Evolutionary conservation across 306 rosid genomes (phyloP), one percentile per base, ranked within the genome.

Genomic region (Cicer arietinum): DNA sequence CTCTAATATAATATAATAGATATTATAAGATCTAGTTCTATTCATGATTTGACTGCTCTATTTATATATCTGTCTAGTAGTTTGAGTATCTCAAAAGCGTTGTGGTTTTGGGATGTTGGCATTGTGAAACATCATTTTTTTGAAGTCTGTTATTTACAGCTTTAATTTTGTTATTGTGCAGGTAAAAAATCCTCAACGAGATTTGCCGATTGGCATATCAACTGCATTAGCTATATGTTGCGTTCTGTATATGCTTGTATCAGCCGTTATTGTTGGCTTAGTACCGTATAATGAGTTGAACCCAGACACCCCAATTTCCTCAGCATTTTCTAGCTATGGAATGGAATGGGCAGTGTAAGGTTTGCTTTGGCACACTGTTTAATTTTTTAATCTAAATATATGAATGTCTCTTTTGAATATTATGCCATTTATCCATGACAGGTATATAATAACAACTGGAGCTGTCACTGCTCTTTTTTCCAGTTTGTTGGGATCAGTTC

Each of bases 321-420:
- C 88, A 2, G 89, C 89, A 71, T 90, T 90, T 79, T 60, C 89
- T 25, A 81, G 60, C 81, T 81, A 86, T 77, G 90, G 92, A 51
- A 79, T 88, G 83, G 75, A 90, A 17, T 90, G 95, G 95, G 90
- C 95, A 81, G 92, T 82, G 95, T 88, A 88, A 90, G 92, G 74
- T 56, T 81, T 75, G 72, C 87, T 39, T 48, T 68, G 35, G 69
- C 72, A 44, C 67, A 3, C 17, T 59, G 30, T 69, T 75, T 73
- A 0, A 12, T 64, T 71, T 45, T 69, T 70, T 69, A 18, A 37
- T 77, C 70, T 10, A 53, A 66, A 52, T n/a, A 59, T 46, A 40
- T 42, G 11, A 39, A 39, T 12, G 40, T 59, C 20, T 16, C 7
- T 48, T 48, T 13, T 63, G 43, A 58, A 73, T 58, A 40, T 25